Conservation (phyloP, 257 asterid species). For the Capsicum baccatum region DNA sequence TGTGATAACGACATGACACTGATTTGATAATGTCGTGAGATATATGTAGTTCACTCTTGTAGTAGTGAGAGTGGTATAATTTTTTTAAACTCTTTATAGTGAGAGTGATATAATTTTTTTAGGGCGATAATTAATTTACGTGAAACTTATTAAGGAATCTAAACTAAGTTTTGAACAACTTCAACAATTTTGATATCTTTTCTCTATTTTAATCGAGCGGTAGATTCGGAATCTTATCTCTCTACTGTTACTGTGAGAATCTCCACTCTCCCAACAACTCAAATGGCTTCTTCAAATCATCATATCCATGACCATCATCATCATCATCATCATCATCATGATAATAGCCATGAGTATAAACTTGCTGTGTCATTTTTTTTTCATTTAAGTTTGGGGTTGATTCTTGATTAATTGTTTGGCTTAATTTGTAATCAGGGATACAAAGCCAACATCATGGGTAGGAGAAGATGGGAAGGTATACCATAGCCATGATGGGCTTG, state of each 20-base stretch:
- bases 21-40: too few relatives aligned
- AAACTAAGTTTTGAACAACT: too few relatives aligned
- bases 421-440: slow-evolving; percentile 52
- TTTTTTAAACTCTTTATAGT: too few relatives aligned
- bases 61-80: too few relatives aligned
- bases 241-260: background rate
- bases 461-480: slow-evolving; percentile 82
- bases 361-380: background rate
- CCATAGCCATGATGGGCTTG: slow-evolving; percentile 97
- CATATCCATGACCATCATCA: slow-evolving; percentile 36
- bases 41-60: too few relatives aligned
- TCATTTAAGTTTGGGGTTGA: background rate
- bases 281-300: slow-evolving; percentile 62
- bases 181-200: too few relatives aligned
- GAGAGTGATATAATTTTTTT: too few relatives aligned
- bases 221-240: background rate
- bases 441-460: slow-evolving; percentile 55
- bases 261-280: slow-evolving; percentile 16
- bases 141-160: too few relatives aligned
- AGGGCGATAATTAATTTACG: too few relatives aligned
- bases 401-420: background rate
- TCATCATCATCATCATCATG: slow-evolving; percentile 39
- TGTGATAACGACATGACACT: too few relatives aligned
- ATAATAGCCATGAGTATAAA: slow-evolving; percentile 48
- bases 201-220: background rate